Base-by-base conservation (phyloP, 2,329 filamentous ascomycete species). In the Fusarium subtropicale region DNA sequence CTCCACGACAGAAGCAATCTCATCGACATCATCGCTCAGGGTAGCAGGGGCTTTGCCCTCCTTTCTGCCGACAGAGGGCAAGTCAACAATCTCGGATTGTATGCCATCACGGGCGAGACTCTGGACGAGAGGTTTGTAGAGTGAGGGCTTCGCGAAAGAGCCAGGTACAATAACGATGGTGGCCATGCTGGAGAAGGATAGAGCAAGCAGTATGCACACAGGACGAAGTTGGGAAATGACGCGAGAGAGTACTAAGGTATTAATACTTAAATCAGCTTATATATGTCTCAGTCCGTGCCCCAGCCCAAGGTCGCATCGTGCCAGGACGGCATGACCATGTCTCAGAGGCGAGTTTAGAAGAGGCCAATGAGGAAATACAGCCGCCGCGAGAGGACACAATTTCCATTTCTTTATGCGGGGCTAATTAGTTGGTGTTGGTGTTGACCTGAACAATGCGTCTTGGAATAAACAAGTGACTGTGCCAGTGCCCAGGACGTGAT, bases 61-160 rank as follows among this genome's bases (percentile, higher is more conserved):
- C 2, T 34, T 45, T n/a, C 63, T 48, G 3, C 63, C 59, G 22
- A 66, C 60, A 7, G 63, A 64, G 13, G 59, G 54, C 9, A 54
- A 20, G 12, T 64, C 31, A 9, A 66, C 33, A 1, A 55, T 38
- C 6, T 24, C 24, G 1, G 10, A 36, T 18, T 20, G 45, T 20
- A 64, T 16, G 4, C 30, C 50, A 39, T 64, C 9, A 6, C 34
- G 38, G 3, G 33, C 20, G 4, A 64, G 10, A 11, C 44, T 59
- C 3, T 64, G 18, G 1, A 30, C 18, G 5, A 59, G 41, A 18
- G 16, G n/a, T 18, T 47, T 10, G 26, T 64, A 66, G 7, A 48
- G 44, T 12, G 26, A 38, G 16, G 48, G 42, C 9, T 39, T 24
- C 2, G 59, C 50, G 20, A 63, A 66, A 20, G 63, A 62, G 13